phyloP scores from a whole-genome alignment of 73 alveolate genomes.

The Blepharisma japonicum region DNA sequence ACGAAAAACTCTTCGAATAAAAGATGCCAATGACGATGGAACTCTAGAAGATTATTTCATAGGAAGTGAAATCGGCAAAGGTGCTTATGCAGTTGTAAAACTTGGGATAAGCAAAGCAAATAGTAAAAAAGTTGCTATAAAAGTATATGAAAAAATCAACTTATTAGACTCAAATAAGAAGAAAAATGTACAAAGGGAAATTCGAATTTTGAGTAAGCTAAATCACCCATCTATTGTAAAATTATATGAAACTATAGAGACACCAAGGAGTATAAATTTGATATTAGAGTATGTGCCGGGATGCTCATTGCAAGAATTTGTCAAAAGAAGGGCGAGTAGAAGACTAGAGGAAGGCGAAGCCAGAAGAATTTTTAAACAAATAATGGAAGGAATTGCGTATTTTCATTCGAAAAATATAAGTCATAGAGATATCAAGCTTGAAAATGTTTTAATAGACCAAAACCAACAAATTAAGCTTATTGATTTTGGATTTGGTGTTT shows the following conservation, averaged over 20 bases:
- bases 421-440: slow-evolving; percentile 43
- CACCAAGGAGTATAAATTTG: slow-evolving; percentile 23
- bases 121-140: slow-evolving; percentile 77
- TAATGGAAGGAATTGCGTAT: slow-evolving; percentile 19
- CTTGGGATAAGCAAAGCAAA: slow-evolving; percentile 77
- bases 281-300: slow-evolving; percentile 34
- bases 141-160: slow-evolving; percentile 75
- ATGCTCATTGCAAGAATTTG: slow-evolving; percentile 7
- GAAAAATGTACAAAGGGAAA: slow-evolving; percentile 39
- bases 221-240: slow-evolving; percentile 34
- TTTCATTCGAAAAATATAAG: slow-evolving; percentile 32
- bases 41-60: slow-evolving; percentile 72
- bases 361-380: slow-evolving; percentile 3
- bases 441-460: slow-evolving; percentile 33
- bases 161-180: slow-evolving; percentile 66
- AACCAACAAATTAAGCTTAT: slow-evolving; percentile 34
- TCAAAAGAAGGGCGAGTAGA: slow-evolving; percentile 27
- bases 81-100: slow-evolving; percentile 90
- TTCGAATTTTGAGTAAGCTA: slow-evolving; percentile 24
- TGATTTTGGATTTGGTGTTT: slow-evolving; percentile 23
- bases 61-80: slow-evolving; percentile 79
- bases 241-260: slow-evolving; percentile 31
- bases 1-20: not conserved
- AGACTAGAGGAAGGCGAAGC: slow-evolving; percentile 22
- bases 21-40: slow-evolving; percentile 28